Evolutionary conservation across 371 early-diverging fungal species (phyloP).

Genomic region (Mortierella sp.): DNA sequence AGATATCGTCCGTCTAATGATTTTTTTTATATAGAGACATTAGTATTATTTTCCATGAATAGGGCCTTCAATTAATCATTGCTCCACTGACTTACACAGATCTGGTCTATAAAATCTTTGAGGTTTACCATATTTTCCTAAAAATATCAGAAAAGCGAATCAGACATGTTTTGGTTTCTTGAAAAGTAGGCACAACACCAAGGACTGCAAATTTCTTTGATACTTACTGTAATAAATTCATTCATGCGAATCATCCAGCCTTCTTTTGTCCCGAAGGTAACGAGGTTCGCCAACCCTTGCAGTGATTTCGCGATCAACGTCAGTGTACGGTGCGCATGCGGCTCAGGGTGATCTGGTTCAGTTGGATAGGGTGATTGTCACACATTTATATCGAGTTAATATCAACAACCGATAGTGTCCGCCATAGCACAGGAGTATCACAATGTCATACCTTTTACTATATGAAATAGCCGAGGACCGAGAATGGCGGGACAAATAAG

Average conservation of each 20-base stretch:
- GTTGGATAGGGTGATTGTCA: neutral
- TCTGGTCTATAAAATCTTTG: conserved; percentile 63
- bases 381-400: neutral
- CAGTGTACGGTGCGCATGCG: conserved; percentile 74
- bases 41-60: neutral
- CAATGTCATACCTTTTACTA: conserved; percentile 65
- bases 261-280: conserved; percentile 82
- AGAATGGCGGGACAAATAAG: conserved; percentile 89
- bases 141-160: conserved; percentile 6
- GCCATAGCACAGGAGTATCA: neutral
- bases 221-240: conserved; percentile 62
- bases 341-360: conserved; percentile 70
- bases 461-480: conserved; percentile 83
- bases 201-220: neutral
- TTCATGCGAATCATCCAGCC: conserved; percentile 83
- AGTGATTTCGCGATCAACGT: conserved; percentile 86
- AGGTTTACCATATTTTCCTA: conserved; percentile 62
- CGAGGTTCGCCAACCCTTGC: conserved; percentile 83
- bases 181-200: neutral
- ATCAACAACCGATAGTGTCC: neutral
- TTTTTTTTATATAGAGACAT: neutral
- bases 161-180: neutral
- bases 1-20: neutral
- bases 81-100: conserved; percentile 50
- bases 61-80: no score